A percentile compares a stretch with the other conserved stretches of the same genome.
Evolutionary conservation across 2,329 filamentous ascomycete species (phyloP).

Genomic region (Amylocarpus encephaloides): DNA sequence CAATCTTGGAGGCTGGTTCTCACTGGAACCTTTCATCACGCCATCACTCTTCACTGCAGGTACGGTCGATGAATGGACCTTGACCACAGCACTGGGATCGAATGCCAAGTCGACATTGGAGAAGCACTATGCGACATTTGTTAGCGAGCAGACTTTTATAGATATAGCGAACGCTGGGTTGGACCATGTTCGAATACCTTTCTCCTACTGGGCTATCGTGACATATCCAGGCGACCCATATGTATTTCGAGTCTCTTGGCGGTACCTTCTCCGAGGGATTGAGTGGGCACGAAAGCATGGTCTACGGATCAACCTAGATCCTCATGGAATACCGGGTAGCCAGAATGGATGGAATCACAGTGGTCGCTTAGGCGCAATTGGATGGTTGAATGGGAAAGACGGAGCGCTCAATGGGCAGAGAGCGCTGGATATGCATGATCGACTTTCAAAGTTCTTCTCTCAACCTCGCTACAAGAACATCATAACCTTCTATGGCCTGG

Average conservation of each 20-base stretch:
- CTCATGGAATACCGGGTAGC: constrained; percentile 85
- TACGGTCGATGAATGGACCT: constrained; percentile 83
- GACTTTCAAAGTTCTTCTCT: constrained; percentile 84
- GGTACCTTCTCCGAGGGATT: constrained; percentile 85
- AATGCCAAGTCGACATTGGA: constrained; percentile 66
- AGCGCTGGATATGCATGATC: constrained; percentile 79
- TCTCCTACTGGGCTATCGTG: constrained; percentile 88
- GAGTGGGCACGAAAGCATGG: constrained; percentile 93
- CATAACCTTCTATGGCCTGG: constrained; percentile 85
- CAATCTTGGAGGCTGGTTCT: constrained; percentile 91
- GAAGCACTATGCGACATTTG: constrained; percentile 83
- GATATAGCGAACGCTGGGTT: constrained; percentile 83
- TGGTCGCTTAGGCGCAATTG: constrained; percentile 71
- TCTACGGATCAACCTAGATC: constrained; percentile 83
- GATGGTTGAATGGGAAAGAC: constrained; percentile 88
- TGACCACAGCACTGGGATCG: constrained; percentile 64
- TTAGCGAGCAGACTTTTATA: constrained; percentile 75
- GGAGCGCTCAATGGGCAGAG: constrained; percentile 72
- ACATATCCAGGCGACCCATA: constrained; percentile 85
- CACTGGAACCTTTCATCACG: constrained; percentile 90
- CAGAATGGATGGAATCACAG: constrained; percentile 99
- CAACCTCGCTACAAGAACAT: constrained; percentile 91
- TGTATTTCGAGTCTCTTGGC: constrained; percentile 79
- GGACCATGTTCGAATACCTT: constrained; percentile 95
- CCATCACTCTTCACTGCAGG: constrained; percentile 76